Conservation (phyloP, 2,329 filamentous ascomycete species). For the Pseudogymnoascus sp. region DNA sequence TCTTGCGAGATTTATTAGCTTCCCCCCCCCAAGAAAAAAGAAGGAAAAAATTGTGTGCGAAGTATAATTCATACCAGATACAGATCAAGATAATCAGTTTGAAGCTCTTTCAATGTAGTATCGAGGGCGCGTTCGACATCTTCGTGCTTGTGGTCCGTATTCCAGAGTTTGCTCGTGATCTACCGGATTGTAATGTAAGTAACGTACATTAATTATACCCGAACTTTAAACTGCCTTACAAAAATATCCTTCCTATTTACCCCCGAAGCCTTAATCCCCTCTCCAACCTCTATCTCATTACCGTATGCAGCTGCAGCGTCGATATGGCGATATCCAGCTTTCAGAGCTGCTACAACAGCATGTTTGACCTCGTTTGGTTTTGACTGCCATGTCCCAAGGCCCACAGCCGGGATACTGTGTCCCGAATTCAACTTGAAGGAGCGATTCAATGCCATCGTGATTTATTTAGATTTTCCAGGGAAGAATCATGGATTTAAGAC, state of each 20-base stretch:
- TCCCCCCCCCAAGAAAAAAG: background rate
- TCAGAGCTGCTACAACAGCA: conserved; percentile 40
- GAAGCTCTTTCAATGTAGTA: conserved; percentile 41
- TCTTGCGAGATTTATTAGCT: conserved; percentile 19
- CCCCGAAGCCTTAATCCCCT: conserved; percentile 59
- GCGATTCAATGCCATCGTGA: conserved; percentile 29
- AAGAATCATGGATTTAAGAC: no score
- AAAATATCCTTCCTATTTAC: conserved; percentile 43
- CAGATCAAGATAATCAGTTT: conserved; percentile 46
- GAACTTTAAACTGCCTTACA: conserved; percentile 2
- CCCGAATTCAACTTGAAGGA: conserved; percentile 35
- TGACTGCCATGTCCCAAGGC: conserved; percentile 32
- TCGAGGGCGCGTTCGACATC: conserved; percentile 43
- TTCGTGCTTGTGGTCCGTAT: conserved; percentile 43
- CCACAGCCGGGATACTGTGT: conserved; percentile 34
- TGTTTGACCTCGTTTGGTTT: conserved; percentile 37
- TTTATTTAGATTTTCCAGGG: background rate
- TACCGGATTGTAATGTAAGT: conserved; percentile 22
- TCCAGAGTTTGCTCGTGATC: conserved; percentile 53
- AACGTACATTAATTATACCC: no score
- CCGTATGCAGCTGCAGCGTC: conserved; percentile 66
- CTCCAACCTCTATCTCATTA: conserved; percentile 64
- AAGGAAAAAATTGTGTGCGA: conserved; percentile 17
- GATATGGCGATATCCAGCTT: conserved; percentile 58
- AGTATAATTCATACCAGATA: conserved; percentile 44